These are phyloP conservation scores for Syzygium aqueum DNA, from an alignment of 345 rosid genomes.

Conservation along the genomic window DNA sequence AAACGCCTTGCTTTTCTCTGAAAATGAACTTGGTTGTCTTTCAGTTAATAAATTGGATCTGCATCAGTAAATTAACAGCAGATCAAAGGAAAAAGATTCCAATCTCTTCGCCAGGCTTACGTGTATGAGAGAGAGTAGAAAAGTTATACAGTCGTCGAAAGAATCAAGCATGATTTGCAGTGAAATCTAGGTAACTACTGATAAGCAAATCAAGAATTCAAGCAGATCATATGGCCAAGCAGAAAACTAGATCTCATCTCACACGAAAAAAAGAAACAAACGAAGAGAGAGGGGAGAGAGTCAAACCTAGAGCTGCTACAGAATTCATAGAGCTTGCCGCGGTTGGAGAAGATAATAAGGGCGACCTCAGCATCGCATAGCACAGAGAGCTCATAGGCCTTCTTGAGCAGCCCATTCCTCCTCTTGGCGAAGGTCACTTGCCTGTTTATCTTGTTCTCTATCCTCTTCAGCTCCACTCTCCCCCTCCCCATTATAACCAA, in stretches of 20 bases:
- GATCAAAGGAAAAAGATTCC: neutral
- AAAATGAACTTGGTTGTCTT: neutral
- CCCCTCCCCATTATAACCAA: constrained; percentile 72
- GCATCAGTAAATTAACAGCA: neutral
- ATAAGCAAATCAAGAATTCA: neutral
- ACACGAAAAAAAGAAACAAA: neutral
- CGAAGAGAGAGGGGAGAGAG: neutral
- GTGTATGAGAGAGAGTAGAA: neutral
- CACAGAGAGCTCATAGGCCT: constrained; percentile 92
- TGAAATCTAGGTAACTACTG: neutral
- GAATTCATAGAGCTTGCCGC: constrained; percentile 96
- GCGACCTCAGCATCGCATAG: constrained; percentile 98
- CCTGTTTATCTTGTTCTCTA: constrained; percentile 99
- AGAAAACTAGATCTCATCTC: neutral
- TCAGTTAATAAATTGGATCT: neutral
- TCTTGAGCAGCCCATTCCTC: constrained; percentile 90
- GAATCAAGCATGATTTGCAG: neutral
- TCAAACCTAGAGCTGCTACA: constrained; percentile 73
- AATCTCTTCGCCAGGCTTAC: neutral
- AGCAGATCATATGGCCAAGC: neutral
- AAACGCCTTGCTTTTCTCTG: neutral
- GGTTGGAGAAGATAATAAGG: constrained; percentile 89
- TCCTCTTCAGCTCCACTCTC: constrained; percentile 97
- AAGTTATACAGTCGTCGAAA: neutral
- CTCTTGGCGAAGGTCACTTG: constrained; percentile 98